phyloP scores from a whole-genome alignment of 495 filamentous ascomycete species.

The Sordaria brevicollis region DNA sequence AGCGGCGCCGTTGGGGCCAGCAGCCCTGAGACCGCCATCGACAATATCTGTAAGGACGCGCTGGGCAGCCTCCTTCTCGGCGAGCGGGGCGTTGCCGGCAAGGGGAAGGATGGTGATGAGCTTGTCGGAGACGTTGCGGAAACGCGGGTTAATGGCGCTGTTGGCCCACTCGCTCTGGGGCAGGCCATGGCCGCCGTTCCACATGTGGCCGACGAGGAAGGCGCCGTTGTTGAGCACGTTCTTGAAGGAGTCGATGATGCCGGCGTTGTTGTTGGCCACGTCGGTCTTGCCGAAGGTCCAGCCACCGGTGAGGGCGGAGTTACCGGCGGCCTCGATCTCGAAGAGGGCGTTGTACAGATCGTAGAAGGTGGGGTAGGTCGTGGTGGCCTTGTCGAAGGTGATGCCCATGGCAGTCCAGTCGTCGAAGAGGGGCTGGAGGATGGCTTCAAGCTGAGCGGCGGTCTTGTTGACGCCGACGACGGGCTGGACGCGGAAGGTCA shows the following conservation, averaged over 20 bases:
- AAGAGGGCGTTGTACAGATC: slow-evolving; percentile 39
- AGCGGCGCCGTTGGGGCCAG: slow-evolving; percentile 28
- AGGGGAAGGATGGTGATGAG: slow-evolving; percentile 33
- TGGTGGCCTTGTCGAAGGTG: slow-evolving; percentile 21
- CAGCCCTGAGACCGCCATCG: slow-evolving; percentile 34
- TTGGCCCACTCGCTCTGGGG: slow-evolving; percentile 19
- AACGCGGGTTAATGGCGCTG: slow-evolving; percentile 29
- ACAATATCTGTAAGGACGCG: slow-evolving; percentile 30
- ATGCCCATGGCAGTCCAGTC: slow-evolving; percentile 29
- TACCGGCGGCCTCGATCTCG: slow-evolving; percentile 32
- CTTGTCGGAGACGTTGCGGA: slow-evolving; percentile 38
- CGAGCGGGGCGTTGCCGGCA: slow-evolving; percentile 21
- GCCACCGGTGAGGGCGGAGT: slow-evolving; percentile 35
- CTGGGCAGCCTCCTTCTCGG: slow-evolving; percentile 27
- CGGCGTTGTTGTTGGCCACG: slow-evolving; percentile 28
- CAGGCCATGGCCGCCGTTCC: slow-evolving; percentile 33
- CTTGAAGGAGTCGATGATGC: slow-evolving; percentile 31
- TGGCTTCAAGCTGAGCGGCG: slow-evolving; percentile 23
- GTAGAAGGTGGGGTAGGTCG: slow-evolving; percentile 31
- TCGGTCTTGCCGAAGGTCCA: slow-evolving; percentile 34
- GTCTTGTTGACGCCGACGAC: slow-evolving; percentile 37
- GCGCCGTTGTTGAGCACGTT: slow-evolving; percentile 22
- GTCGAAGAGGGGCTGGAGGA: slow-evolving; percentile 36
- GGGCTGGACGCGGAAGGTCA: slow-evolving; percentile 28
- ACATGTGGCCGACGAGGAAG: slow-evolving; percentile 40